A percentile compares a stretch with the other conserved stretches of the same genome.
Evolutionary conservation across 345 rosid genomes (phyloP).

Genomic region (Litchi chinensis): DNA sequence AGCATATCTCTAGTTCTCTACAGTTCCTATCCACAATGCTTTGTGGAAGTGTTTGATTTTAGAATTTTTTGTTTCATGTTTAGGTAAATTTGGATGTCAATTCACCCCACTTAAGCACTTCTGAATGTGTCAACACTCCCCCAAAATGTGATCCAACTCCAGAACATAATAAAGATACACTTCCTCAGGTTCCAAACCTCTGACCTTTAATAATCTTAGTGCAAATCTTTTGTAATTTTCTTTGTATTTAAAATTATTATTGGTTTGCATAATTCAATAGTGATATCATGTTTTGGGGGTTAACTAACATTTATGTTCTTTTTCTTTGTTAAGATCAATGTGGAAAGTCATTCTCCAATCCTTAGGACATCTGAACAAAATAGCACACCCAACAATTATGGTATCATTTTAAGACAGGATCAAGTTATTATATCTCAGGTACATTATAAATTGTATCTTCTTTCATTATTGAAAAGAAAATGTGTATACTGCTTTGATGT

Average conservation of each 20-base stretch:
- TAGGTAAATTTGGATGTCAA: conserved; percentile 19
- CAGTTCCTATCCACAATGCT: not conserved
- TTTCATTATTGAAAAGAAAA: not conserved
- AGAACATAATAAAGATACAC: not conserved
- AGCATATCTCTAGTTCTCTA: not conserved
- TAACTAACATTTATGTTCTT: not conserved
- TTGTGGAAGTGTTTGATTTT: not conserved
- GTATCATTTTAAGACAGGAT: conserved; percentile 19
- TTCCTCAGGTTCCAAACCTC: not conserved
- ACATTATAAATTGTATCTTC: not conserved
- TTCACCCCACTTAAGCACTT: not conserved
- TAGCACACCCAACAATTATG: conserved; percentile 19
- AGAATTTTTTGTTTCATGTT: conserved; percentile 3
- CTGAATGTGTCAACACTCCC: not conserved
- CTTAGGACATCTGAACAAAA: conserved; percentile 12
- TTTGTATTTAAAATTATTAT: not conserved
- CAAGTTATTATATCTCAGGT: conserved; percentile 27
- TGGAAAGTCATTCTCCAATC: not conserved
- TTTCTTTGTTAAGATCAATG: conserved; percentile 15
- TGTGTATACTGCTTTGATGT: not conserved
- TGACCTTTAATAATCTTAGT: not conserved
- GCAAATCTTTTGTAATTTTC: not conserved
- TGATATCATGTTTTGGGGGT: not conserved
- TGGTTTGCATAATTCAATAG: not conserved
- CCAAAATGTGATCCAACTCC: not conserved